Base-by-base conservation (phyloP, 176 grass and related monocot genomes). In the Thalia dealbata region DNA sequence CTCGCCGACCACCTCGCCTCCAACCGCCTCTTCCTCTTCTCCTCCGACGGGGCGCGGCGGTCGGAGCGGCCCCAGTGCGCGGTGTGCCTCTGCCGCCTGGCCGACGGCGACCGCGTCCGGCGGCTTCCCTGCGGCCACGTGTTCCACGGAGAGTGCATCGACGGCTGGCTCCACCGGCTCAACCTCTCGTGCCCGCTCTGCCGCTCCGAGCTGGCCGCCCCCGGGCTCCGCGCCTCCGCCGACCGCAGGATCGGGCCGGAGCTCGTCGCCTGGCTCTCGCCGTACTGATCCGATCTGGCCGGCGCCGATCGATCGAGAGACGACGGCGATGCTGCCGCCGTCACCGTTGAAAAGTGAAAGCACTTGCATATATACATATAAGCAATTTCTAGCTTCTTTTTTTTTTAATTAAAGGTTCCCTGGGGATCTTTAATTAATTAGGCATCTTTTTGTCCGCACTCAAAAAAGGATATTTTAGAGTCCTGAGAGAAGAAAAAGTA, bases 71-170 rank as follows among this genome's bases (percentile, higher is more conserved):
- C 76, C 0, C 52, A 59, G 50, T 79, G 77, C 38, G 67, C 58
- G 13, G 67, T 79, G 14, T 79, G 77, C 67, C 77, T 71, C 14
- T 70, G 51, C 55, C 23, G 45, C 3, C 67, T 79, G 14, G 22
- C 35, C 32, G 67, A 62, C 52, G 77, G 77, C 38, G 77, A 79
- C 24, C 67, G 77, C 22, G 77, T 71, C 52, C 67, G 77, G 15
- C 67, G 67, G 32, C 77, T 79, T 15, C 54, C 67, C 2, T 79
- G 67, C 77, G 13, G 76, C 54, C 77, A 79, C 42, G 67, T 71
- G 6, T 79, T 79, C 67, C 77, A 79, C 67, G 5, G 30, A 15
- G 55, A 70, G 67, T 79, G 77, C 77, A 14, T 79, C 77, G 77
- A 79, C 35, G 77, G 67, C 30, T 79, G 77, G 77, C 16, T 79